A percentile compares a stretch with the other conserved stretches of the same genome.
Conservation (phyloP, 306 rosid species). For the Datisca glomerata region DNA sequence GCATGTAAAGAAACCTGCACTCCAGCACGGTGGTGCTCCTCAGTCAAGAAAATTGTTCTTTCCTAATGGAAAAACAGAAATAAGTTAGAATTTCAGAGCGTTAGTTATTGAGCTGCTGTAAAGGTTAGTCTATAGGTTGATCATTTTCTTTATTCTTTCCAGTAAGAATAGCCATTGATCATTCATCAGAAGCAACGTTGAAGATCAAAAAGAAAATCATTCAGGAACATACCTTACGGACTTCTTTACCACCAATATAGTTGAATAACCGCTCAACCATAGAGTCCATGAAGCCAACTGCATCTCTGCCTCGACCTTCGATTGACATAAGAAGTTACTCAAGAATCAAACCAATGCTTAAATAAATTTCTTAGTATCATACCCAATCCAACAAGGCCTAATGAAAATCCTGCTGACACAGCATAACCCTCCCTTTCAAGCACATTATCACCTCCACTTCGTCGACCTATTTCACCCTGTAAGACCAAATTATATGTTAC, state of each 20-base stretch:
- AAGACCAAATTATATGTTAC: conserved; percentile 8
- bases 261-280: conserved; percentile 71
- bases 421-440: conserved; percentile 98
- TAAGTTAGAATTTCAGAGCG: too few relatives aligned
- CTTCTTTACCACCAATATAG: conserved; percentile 73
- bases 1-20: conserved; percentile 72
- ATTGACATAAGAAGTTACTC: conserved; percentile 22
- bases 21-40: conserved; percentile 54
- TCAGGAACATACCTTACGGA: conserved; percentile 37
- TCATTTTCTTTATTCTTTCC: too few relatives aligned
- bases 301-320: conserved; percentile 89
- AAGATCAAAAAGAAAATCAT: conserved; percentile 2
- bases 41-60: conserved; percentile 42
- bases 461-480: conserved; percentile 86
- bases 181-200: conserved; percentile 10
- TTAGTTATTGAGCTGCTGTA: too few relatives aligned
- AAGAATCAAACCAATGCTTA: conserved; percentile 15
- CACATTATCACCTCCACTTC: conserved; percentile 96
- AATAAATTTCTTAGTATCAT: conserved; percentile 17
- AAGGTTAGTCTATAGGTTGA: too few relatives aligned
- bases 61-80: conserved; percentile 40
- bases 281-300: conserved; percentile 71
- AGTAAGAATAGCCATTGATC: too few relatives aligned
- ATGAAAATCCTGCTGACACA: conserved; percentile 93
- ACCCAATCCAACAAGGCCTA: conserved; percentile 95